A percentile compares a stretch with the other conserved stretches of the same genome.
Conservation (phyloP, 148 eudicot genomes). For the Agrostemma githago region DNA sequence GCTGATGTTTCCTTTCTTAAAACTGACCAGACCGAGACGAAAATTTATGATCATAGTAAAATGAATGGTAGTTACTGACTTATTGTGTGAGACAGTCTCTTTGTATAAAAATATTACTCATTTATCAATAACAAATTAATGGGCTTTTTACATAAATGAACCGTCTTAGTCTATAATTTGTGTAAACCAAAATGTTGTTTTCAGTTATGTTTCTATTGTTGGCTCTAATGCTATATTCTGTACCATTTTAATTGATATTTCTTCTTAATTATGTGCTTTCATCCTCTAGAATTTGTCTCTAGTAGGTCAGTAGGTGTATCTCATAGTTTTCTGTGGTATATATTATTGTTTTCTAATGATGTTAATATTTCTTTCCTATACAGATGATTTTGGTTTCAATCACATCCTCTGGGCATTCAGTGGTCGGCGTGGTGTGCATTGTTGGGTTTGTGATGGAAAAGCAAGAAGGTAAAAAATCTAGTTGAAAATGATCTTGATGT, state of each 20-base stretch:
- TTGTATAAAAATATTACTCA: too few relatives aligned
- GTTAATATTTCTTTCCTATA: slow-evolving; percentile 11
- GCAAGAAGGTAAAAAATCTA: slow-evolving; percentile 66
- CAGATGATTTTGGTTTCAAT: slow-evolving; percentile 91
- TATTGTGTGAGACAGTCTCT: too few relatives aligned
- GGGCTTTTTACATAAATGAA: too few relatives aligned
- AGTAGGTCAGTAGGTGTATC: not conserved
- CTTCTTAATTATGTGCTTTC: not conserved
- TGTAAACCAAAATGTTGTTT: not conserved
- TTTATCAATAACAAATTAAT: too few relatives aligned
- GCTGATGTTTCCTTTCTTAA: not conserved
- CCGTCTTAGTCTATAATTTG: too few relatives aligned
- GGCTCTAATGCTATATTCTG: too few relatives aligned
- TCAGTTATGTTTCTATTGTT: not conserved
- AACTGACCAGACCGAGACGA: not conserved
- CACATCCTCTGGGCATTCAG: slow-evolving; percentile 94
- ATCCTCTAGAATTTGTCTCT: not conserved
- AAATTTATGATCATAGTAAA: not conserved
- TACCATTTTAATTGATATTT: not conserved
- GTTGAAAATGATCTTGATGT: not conserved
- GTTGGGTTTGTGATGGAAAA: slow-evolving; percentile 98
- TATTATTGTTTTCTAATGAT: slow-evolving; percentile 1
- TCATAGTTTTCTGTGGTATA: slow-evolving; percentile 2
- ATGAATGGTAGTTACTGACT: too few relatives aligned
- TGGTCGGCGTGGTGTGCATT: slow-evolving; percentile 97